Conservation (phyloP, 768 basidiomycete genomes). For the Lentinula raphanica region DNA sequence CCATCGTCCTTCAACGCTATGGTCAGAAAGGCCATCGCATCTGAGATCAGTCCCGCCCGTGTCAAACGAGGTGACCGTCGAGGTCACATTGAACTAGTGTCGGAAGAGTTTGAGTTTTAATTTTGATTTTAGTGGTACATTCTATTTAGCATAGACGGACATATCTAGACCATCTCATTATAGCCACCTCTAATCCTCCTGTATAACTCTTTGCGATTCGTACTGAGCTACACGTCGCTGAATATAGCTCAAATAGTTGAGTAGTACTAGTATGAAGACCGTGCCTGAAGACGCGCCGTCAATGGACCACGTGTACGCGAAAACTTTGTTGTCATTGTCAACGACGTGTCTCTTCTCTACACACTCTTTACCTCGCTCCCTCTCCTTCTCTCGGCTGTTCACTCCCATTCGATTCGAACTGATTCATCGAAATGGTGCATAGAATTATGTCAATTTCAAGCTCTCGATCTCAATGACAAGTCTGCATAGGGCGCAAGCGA, state of each 20-base stretch:
- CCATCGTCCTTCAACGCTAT: conserved; percentile 65
- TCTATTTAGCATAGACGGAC: neutral
- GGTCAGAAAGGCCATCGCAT: conserved; percentile 59
- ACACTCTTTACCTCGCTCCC: too few relatives aligned
- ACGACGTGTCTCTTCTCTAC: too few relatives aligned
- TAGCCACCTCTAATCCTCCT: too few relatives aligned
- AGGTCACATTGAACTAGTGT: conserved; percentile 55
- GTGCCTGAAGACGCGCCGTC: too few relatives aligned
- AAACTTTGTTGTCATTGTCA: neutral
- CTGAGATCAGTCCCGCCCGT: conserved; percentile 51
- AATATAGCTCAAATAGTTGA: too few relatives aligned
- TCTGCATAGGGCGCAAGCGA: conserved; percentile 69
- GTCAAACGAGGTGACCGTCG: conserved; percentile 52
- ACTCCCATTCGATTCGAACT: neutral
- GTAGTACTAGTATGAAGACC: too few relatives aligned
- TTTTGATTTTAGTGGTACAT: neutral
- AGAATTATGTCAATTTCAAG: neutral
- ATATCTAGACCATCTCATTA: too few relatives aligned
- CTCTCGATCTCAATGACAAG: neutral
- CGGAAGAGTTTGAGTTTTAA: conserved; percentile 64
- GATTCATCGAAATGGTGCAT: neutral
- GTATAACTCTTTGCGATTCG: too few relatives aligned
- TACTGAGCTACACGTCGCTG: too few relatives aligned
- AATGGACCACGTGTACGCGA: neutral
- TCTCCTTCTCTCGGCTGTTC: too few relatives aligned